Evolutionary conservation across 495 filamentous ascomycete species (phyloP).

Genomic region (Annulohypoxylon stygium): DNA sequence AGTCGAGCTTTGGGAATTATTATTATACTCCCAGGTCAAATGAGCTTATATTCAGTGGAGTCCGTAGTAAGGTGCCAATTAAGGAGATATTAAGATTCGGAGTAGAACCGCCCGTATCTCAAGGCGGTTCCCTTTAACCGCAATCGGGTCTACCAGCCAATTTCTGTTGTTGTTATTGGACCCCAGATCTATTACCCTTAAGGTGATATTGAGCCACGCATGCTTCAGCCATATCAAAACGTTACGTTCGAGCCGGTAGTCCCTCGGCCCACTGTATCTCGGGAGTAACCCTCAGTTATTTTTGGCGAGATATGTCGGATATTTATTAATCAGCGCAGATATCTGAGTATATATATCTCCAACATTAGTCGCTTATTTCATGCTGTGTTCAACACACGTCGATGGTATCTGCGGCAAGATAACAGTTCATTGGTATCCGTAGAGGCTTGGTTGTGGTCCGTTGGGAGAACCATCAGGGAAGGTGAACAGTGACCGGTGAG

Average conservation of each 20-base stretch:
- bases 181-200: conserved; percentile 24
- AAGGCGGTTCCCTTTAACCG: conserved; percentile 33
- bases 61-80: conserved; percentile 2
- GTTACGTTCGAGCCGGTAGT: conserved; percentile 26
- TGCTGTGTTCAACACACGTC: not conserved
- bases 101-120: conserved; percentile 38
- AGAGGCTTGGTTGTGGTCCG: not conserved
- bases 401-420: not conserved
- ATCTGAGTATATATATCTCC: conserved; percentile 2
- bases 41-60: not conserved
- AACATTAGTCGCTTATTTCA: not conserved
- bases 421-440: not conserved
- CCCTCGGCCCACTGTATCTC: conserved; percentile 21
- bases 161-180: conserved; percentile 19
- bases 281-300: conserved; percentile 21
- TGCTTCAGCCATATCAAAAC: conserved; percentile 17
- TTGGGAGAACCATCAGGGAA: not conserved
- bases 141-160: conserved; percentile 14
- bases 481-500: not conserved
- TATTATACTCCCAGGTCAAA: conserved; percentile 2
- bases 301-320: conserved; percentile 27
- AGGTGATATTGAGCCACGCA: conserved; percentile 25
- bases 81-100: conserved; percentile 40
- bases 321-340: conserved; percentile 32
- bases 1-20: not conserved